Evolutionary conservation across 345 rosid species (phyloP).

Genomic region (Populus euphratica): DNA sequence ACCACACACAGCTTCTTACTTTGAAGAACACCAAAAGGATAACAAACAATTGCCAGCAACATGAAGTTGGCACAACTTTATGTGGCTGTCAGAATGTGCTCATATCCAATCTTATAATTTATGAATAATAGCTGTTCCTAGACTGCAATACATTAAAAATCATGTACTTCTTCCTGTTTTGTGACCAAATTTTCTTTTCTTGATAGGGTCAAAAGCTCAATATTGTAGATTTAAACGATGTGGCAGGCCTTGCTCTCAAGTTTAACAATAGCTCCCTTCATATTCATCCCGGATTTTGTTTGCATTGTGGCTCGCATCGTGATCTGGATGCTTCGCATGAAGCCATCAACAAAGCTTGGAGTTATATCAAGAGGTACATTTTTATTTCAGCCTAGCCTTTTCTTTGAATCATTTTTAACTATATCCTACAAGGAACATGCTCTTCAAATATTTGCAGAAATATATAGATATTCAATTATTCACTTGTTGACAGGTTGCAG

Average conservation of each 20-base stretch:
- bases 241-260: slow-evolving; percentile 32
- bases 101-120: background rate
- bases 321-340: slow-evolving; percentile 39
- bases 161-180: background rate
- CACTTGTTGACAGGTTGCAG: slow-evolving; percentile 45
- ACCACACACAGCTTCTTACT: background rate
- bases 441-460: background rate
- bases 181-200: slow-evolving; percentile 1
- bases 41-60: too few relatives aligned
- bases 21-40: too few relatives aligned
- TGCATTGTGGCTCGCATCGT: slow-evolving; percentile 53
- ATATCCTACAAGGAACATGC: background rate
- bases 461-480: background rate
- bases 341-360: slow-evolving; percentile 49
- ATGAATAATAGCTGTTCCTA: background rate
- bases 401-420: background rate
- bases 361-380: slow-evolving; percentile 45
- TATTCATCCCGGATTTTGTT: slow-evolving; percentile 49
- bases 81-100: background rate
- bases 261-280: slow-evolving; percentile 18
- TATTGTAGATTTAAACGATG: slow-evolving; percentile 25
- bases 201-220: slow-evolving; percentile 33
- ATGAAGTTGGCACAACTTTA: too few relatives aligned
- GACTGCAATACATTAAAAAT: background rate
- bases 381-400: background rate